These are phyloP conservation scores for Cladophialophora immunda DNA, from an alignment of 2,329 filamentous ascomycete genomes.

Conservation along the genomic window DNA sequence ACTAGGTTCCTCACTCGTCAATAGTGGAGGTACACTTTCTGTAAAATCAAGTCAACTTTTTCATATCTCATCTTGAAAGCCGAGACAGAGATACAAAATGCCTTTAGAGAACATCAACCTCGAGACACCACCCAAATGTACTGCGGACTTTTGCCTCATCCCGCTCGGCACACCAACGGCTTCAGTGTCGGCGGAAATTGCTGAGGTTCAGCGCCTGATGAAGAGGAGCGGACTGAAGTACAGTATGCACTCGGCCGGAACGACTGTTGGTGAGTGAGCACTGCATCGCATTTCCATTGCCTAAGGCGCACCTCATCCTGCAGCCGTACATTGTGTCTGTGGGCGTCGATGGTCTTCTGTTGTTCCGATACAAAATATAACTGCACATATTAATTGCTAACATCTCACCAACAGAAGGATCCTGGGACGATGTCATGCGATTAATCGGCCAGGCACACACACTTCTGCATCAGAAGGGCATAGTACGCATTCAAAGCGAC, in stretches of 20 bases:
- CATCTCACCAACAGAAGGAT: constrained; percentile 70
- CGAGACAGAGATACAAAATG: constrained; percentile 13
- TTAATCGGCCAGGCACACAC: constrained; percentile 87
- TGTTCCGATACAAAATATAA: too few relatives aligned
- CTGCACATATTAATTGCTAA: not conserved
- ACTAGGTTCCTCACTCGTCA: too few relatives aligned
- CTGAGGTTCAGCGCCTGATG: constrained; percentile 85
- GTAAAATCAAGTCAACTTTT: not conserved
- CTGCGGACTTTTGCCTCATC: constrained; percentile 90
- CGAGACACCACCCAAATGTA: constrained; percentile 75
- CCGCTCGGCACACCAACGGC: constrained; percentile 82
- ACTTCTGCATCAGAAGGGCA: constrained; percentile 77
- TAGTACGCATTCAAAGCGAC: constrained; percentile 84
- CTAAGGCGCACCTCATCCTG: not conserved
- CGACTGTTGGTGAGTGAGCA: constrained; percentile 77
- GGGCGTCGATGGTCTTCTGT: not conserved
- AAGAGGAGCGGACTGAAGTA: constrained; percentile 82
- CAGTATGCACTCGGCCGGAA: constrained; percentile 92
- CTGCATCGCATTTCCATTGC: not conserved
- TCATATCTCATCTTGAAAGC: not conserved
- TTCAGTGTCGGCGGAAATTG: constrained; percentile 84
- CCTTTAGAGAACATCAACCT: constrained; percentile 20
- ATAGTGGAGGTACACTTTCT: not conserved
- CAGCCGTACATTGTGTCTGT: not conserved
- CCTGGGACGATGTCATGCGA: constrained; percentile 87